Evolutionary conservation across 257 asterid genomes (phyloP).

Genomic region (Nyctanthes arbortristis): DNA sequence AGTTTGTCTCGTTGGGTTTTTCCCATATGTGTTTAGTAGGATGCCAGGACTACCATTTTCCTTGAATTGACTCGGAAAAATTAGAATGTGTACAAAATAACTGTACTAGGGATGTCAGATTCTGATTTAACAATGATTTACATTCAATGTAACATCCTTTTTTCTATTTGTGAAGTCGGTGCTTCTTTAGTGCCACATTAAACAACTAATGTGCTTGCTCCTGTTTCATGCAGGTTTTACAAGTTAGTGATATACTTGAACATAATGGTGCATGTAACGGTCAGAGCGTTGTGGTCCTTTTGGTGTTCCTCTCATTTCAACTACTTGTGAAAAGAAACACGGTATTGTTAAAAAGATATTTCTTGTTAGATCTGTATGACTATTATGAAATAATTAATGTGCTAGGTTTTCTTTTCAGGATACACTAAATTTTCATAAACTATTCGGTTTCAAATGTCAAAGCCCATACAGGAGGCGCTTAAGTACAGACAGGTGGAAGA

Average conservation of each 20-base stretch:
- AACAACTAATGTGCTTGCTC: slow-evolving; percentile 26
- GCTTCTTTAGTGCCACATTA: slow-evolving; percentile 18
- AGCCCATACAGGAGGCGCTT: slow-evolving; percentile 47
- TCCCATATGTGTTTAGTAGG: neutral
- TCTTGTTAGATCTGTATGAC: slow-evolving; percentile 12
- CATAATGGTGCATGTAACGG: slow-evolving; percentile 89
- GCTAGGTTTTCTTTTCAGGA: slow-evolving; percentile 52
- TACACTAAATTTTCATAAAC: slow-evolving; percentile 81
- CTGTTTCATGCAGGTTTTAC: slow-evolving; percentile 72
- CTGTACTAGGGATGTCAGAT: neutral
- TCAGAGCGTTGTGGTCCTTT: slow-evolving; percentile 75
- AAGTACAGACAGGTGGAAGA: slow-evolving; percentile 45
- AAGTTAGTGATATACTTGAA: slow-evolving; percentile 93
- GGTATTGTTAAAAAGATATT: slow-evolving; percentile 46
- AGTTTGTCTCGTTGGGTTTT: neutral
- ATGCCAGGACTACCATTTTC: neutral
- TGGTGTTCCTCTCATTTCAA: slow-evolving; percentile 92
- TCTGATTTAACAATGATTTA: neutral
- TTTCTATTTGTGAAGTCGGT: slow-evolving; percentile 1
- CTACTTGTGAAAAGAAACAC: slow-evolving; percentile 83
- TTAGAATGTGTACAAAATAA: neutral
- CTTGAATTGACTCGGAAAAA: neutral
- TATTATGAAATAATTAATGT: slow-evolving; percentile 22
- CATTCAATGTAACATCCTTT: neutral
- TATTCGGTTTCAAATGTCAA: slow-evolving; percentile 74